phyloP scores from a whole-genome alignment of 2,329 filamentous ascomycete species.

The Boeremia lycopersici region DNA sequence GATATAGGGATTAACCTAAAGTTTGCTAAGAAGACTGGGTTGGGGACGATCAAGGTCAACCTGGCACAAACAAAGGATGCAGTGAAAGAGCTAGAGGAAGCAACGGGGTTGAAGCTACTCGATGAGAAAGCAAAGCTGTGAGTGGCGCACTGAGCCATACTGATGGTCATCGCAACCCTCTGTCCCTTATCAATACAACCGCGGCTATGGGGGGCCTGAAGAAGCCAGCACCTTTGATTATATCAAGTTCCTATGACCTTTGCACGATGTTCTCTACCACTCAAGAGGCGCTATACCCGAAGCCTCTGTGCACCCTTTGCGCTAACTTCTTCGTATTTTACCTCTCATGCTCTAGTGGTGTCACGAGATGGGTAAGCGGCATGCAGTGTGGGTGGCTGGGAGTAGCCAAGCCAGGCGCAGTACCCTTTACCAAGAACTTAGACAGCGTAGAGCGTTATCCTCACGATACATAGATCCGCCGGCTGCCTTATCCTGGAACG shows the following conservation, averaged over 20 bases:
- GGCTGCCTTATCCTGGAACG: not conserved
- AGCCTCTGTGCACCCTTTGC: not conserved
- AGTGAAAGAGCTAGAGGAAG: constrained; percentile 77
- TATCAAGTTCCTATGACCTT: no score
- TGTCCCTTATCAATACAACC: not conserved
- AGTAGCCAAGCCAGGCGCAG: constrained; percentile 13
- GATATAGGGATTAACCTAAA: constrained; percentile 95
- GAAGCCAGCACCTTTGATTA: not conserved
- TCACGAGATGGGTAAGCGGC: constrained; percentile 1
- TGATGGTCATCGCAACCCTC: not conserved
- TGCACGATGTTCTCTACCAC: no score
- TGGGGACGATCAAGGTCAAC: constrained; percentile 83
- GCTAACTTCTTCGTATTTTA: not conserved
- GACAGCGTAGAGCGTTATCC: not conserved
- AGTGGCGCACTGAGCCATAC: not conserved
- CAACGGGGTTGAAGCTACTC: constrained; percentile 71
- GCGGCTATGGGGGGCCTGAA: not conserved
- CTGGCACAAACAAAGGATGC: constrained; percentile 80
- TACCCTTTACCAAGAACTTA: not conserved
- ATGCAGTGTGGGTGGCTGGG: constrained; percentile 8
- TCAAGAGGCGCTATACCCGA: no score
- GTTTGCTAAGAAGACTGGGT: constrained; percentile 73
- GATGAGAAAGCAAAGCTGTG: constrained; percentile 49
- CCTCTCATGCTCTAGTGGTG: not conserved
- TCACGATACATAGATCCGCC: not conserved